These are phyloP conservation scores for Strigomonas culicis DNA, from an alignment of 208 protist species.

Conservation along the genomic window DNA sequence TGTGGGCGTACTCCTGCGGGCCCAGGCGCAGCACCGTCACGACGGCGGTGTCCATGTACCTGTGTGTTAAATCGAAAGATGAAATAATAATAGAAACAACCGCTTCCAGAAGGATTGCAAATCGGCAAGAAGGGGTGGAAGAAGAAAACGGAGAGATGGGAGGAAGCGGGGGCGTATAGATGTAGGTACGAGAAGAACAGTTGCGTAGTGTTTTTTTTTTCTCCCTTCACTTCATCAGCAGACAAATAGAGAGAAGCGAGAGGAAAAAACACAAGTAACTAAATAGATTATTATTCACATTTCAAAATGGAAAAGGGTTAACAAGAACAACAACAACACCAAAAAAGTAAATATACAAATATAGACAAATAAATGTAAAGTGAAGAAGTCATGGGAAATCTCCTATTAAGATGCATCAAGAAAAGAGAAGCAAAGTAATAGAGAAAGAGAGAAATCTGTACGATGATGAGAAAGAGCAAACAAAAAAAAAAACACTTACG, in stretches of 20 bases:
- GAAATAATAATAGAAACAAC: no score
- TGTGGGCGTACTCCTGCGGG: slow-evolving; percentile 70
- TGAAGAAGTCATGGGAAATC: not conserved
- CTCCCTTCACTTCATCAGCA: not conserved
- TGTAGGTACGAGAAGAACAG: no score
- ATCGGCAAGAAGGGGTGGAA: not conserved
- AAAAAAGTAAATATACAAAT: not conserved
- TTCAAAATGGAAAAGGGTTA: no score
- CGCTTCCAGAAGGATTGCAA: no score
- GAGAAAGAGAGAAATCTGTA: not conserved
- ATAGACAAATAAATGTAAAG: not conserved
- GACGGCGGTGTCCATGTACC: not conserved
- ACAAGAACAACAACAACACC: no score
- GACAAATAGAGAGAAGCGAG: no score
- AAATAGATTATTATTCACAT: no score
- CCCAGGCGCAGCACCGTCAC: slow-evolving; percentile 39
- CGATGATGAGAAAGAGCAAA: not conserved
- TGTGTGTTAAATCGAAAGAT: not conserved
- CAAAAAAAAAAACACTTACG: no score
- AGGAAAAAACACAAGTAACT: no score
- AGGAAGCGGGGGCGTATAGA: not conserved
- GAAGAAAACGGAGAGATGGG: not conserved
- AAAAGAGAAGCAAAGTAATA: slow-evolving; percentile 13
- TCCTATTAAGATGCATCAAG: slow-evolving; percentile 16
- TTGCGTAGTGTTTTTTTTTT: no score